Base-by-base conservation (phyloP, 805 yeast genomes). In the Hemisphaericaspora nanyangensis region DNA sequence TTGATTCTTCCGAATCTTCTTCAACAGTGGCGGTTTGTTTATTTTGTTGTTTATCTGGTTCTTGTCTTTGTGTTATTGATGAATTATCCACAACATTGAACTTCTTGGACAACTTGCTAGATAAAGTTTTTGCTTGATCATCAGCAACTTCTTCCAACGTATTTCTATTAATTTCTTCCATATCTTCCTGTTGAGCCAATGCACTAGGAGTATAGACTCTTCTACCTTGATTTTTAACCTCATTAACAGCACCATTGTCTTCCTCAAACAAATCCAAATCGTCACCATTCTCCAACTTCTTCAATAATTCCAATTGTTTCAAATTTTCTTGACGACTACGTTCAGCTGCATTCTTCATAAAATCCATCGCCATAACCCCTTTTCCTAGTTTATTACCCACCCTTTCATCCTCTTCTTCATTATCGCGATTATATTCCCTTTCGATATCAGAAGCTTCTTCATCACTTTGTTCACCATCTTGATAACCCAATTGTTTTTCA, bases 301-400 rank as follows among this genome's bases (percentile, higher is more conserved):
- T 75, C 40, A 87, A 54, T 34, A 68, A 66, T 43, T 70, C 74
- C 31, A 80, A 58, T 24, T 74, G 72, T 42, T 71, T 69, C 37
- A 70, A 61, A 58, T 87, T 90, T 31, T 72, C 79, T 38, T 74
- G 71, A 42, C 70, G 74, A 45, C 78, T 76, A 48, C 81, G 74
- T 40, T 80, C 81, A 45, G 83, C 95, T 1, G 98, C 98, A 44
- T 83, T 84, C 48, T 74, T 82, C 98, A 91, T 91, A 60, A 91
- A 91, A 49, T 90, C 95, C 98, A 93, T 93, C 35, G 80, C 83
- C 74, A 91, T 65, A 16, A 91, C 82, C 39, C 98, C 97, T 60
- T 90, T 91, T 16, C 93, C 90, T n/a, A 81, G 59, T 32, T 68
- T 72, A 7, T 44, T 45, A 17, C 58, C 48, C 24, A 66, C 60